Conservation (phyloP, 192 early-diverging fungal species). For the Linderina pennispora region DNA sequence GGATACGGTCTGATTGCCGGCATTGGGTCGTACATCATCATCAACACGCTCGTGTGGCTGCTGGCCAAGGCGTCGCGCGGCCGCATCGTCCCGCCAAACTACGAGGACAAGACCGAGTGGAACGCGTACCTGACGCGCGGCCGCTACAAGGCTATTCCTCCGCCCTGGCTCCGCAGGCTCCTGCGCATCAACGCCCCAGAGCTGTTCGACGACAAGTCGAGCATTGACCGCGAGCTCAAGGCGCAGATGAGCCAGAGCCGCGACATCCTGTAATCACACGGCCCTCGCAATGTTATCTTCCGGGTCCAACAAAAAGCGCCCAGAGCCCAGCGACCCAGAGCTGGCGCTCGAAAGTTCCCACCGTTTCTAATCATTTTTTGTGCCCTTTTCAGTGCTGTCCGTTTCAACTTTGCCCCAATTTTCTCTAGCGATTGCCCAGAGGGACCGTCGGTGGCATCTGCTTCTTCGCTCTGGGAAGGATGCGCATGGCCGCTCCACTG, state of each 20-base stretch:
- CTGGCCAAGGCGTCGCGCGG: conserved; percentile 53
- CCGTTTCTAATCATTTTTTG: too few species aligned
- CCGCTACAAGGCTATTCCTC: conserved; percentile 20
- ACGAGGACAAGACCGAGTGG: conserved; percentile 31
- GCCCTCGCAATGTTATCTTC: too few species aligned
- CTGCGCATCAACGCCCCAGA: not conserved
- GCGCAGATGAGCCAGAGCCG: not conserved
- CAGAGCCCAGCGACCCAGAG: too few species aligned
- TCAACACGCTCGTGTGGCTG: conserved; percentile 58
- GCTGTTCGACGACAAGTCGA: not conserved
- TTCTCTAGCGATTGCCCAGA: too few species aligned
- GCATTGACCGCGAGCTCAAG: not conserved
- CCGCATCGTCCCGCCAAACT: conserved; percentile 44
- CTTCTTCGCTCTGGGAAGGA: too few species aligned
- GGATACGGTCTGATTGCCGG: conserved; percentile 77
- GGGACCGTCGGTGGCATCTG: too few species aligned
- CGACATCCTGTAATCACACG: too few species aligned
- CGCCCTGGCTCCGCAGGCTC: conserved; percentile 7
- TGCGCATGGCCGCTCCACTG: too few species aligned
- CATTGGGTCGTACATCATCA: conserved; percentile 58
- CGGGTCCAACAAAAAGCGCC: too few species aligned
- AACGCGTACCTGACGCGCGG: conserved; percentile 24
- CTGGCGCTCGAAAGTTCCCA: too few species aligned
- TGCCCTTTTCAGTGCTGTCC: too few species aligned
- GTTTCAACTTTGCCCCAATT: too few species aligned